A percentile compares a stretch with the other conserved stretches of the same genome.
phyloP scores from a whole-genome alignment of 2,329 filamentous ascomycete species.

The Penicillium glabrum region DNA sequence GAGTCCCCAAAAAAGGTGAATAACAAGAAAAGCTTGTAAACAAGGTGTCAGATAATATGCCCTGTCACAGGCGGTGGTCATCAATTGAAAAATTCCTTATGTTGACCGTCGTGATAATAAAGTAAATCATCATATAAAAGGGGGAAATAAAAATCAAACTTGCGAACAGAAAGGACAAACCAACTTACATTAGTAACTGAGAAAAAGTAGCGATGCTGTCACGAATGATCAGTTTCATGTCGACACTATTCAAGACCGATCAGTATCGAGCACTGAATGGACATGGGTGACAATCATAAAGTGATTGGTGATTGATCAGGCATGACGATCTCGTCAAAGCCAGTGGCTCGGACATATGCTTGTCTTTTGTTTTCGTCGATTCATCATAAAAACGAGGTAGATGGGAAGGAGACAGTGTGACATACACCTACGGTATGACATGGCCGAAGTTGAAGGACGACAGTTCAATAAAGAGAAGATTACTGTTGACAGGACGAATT shows the following conservation, averaged over 20 bases:
- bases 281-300: constrained; percentile 13
- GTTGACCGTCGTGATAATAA: constrained; percentile 84
- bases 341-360: constrained; percentile 90
- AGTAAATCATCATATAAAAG: constrained; percentile 65
- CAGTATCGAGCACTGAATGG: constrained; percentile 26
- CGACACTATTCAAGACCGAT: constrained; percentile 23
- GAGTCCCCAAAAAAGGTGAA: constrained; percentile 13
- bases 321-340: constrained; percentile 55
- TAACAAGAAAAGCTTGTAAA: constrained; percentile 5
- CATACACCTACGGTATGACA: constrained; percentile 25
- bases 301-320: constrained; percentile 43
- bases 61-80: constrained; percentile 77
- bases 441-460: neutral
- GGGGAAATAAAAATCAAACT: constrained; percentile 9
- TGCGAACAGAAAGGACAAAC: neutral
- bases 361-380: constrained; percentile 75
- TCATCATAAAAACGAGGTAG: constrained; percentile 66
- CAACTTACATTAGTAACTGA: constrained; percentile 19
- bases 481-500: constrained; percentile 6
- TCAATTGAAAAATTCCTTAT: constrained; percentile 71
- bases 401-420: constrained; percentile 20
- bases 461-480: neutral
- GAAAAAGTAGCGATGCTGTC: neutral
- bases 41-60: constrained; percentile 45
- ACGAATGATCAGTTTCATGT: constrained; percentile 4